A percentile compares a stretch with the other conserved stretches of the same genome.
These are phyloP conservation scores for Ensete ventricosum DNA, from an alignment of 176 grass and related monocot species.

Conservation along the genomic window DNA sequence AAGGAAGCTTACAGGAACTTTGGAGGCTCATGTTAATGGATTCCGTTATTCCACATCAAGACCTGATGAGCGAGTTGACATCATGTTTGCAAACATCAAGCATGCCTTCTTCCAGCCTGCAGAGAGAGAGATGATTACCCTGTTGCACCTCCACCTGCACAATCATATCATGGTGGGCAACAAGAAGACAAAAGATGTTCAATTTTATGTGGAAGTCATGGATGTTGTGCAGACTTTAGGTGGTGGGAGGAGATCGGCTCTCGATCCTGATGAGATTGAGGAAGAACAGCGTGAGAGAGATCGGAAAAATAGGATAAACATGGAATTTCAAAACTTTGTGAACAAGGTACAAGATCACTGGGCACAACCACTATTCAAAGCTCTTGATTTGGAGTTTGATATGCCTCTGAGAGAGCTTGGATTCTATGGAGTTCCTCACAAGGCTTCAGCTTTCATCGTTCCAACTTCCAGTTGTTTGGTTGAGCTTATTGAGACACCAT, in stretches of 20 bases:
- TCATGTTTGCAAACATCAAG: conserved; percentile 81
- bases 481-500: conserved; percentile 74
- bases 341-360: conserved; percentile 77
- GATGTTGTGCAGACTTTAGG: conserved; percentile 25
- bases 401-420: conserved; percentile 70
- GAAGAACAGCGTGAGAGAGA: conserved; percentile 91
- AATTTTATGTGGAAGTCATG: conserved; percentile 96
- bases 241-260: conserved; percentile 44
- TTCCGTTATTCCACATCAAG: conserved; percentile 71
- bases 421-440: conserved; percentile 80
- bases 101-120: conserved; percentile 86
- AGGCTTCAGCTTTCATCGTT: conserved; percentile 77
- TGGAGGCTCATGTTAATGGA: conserved; percentile 88
- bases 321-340: conserved; percentile 84
- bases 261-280: conserved; percentile 92
- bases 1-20: conserved; percentile 57
- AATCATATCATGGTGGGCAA: conserved; percentile 89
- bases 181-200: conserved; percentile 90
- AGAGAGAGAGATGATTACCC: conserved; percentile 81
- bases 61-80: conserved; percentile 69
- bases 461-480: conserved; percentile 83
- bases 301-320: conserved; percentile 68
- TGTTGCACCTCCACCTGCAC: conserved; percentile 74
- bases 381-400: conserved; percentile 69
- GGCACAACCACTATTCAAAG: conserved; percentile 64